phyloP scores from a whole-genome alignment of 768 basidiomycete species.

The Bullera alba region DNA sequence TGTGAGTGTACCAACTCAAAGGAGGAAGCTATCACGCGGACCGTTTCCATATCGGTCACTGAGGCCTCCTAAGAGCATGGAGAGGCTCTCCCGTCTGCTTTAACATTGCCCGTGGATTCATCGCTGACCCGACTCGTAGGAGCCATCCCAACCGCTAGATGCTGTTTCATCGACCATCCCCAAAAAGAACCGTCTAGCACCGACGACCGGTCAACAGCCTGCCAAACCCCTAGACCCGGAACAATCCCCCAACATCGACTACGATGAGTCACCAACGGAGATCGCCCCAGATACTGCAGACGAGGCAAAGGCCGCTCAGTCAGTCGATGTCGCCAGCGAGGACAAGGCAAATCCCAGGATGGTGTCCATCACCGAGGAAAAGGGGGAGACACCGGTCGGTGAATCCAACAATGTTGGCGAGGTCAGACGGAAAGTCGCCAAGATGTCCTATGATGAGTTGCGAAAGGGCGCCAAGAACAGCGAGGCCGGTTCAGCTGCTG shows the following conservation, averaged over 20 bases:
- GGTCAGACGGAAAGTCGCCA: conserved; percentile 36
- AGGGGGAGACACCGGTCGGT: conserved; percentile 4
- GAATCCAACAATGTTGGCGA: conserved; percentile 34
- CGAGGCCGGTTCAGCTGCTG: background rate
- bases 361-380: conserved; percentile 10
- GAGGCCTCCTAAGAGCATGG: too few species aligned
- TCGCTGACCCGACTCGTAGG: conserved; percentile 12
- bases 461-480: background rate
- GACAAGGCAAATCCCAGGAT: too few species aligned
- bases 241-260: background rate
- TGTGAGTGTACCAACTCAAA: too few species aligned
- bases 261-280: background rate
- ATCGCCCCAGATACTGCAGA: background rate
- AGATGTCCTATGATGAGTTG: conserved; percentile 32
- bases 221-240: background rate
- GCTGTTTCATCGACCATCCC: conserved; percentile 8
- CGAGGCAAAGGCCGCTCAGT: background rate
- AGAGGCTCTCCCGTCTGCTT: too few species aligned
- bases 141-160: conserved; percentile 20
- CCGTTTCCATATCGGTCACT: too few species aligned
- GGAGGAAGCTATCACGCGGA: too few species aligned
- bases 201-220: conserved; percentile 3
- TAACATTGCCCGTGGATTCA: too few species aligned
- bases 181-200: conserved; percentile 36
- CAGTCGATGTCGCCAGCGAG: background rate